phyloP scores from a whole-genome alignment of 106 monocot genomes.

The Amphibolis antarctica region DNA sequence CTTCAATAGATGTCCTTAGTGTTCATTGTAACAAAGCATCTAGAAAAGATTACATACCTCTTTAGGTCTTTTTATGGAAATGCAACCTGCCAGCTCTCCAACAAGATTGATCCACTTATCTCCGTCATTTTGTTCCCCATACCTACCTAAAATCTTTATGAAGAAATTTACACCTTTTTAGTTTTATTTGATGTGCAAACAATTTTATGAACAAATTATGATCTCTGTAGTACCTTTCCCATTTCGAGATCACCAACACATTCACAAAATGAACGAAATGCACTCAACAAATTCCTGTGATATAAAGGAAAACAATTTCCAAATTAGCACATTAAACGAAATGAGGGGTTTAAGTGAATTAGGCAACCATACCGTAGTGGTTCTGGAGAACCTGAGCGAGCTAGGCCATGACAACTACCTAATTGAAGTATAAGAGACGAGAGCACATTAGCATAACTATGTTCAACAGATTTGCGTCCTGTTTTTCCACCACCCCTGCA shows the following conservation, averaged over 20 bases:
- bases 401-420: constrained; percentile 71
- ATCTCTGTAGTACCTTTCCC: constrained; percentile 55
- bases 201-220: neutral
- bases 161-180: neutral
- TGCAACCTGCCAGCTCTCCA: constrained; percentile 72
- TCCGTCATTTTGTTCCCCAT: constrained; percentile 54
- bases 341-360: neutral
- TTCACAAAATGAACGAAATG: constrained; percentile 97
- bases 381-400: constrained; percentile 40
- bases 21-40: too few species aligned
- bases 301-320: neutral
- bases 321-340: neutral
- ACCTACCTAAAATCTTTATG: constrained; percentile 69
- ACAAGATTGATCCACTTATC: constrained; percentile 72
- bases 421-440: constrained; percentile 76
- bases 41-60: constrained; percentile 40
- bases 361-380: constrained; percentile 39
- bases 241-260: constrained; percentile 97
- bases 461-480: constrained; percentile 89
- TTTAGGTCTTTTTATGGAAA: constrained; percentile 84
- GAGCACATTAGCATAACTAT: constrained; percentile 80
- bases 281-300: constrained; percentile 56
- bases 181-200: too few species aligned
- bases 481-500: constrained; percentile 85
- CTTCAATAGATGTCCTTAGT: too few species aligned